Percentiles rank a stretch among this genome's conserved stretches.
These are phyloP conservation scores for Globisporangium barbulae DNA, from an alignment of 352 stramenopile species.

Conservation along the genomic window DNA sequence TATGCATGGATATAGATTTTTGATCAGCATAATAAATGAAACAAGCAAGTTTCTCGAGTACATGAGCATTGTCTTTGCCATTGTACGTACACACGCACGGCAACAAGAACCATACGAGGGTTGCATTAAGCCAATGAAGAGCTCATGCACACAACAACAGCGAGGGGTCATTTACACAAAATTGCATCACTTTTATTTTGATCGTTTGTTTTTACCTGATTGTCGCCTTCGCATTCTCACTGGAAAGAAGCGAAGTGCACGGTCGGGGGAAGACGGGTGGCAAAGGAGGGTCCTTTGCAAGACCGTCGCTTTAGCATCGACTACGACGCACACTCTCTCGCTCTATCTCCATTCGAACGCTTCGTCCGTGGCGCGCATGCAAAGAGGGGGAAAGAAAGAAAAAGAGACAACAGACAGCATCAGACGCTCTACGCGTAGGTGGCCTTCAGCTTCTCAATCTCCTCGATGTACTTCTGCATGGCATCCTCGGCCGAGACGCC, in stretches of 20 bases:
- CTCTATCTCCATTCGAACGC: not conserved
- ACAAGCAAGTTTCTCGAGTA: not conserved
- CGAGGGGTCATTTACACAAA: not conserved
- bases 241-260: not conserved
- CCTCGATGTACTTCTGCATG: conserved; percentile 86
- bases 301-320: not conserved
- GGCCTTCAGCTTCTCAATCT: conserved; percentile 82
- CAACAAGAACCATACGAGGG: too few relatives aligned
- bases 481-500: conserved; percentile 78
- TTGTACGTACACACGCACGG: too few relatives aligned
- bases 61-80: too few relatives aligned
- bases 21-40: not conserved
- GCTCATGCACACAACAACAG: not conserved
- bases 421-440: conserved; percentile 59
- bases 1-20: conserved; percentile 9
- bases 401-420: not conserved
- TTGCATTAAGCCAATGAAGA: not conserved
- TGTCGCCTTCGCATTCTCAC: not conserved
- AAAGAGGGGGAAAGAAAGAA: not conserved
- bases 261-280: not conserved
- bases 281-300: not conserved
- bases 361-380: conserved; percentile 1
- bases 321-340: not conserved
- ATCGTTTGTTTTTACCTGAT: not conserved
- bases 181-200: not conserved